These are phyloP conservation scores for Dentipellis sp. DNA, from an alignment of 768 basidiomycete species.

Conservation along the genomic window DNA sequence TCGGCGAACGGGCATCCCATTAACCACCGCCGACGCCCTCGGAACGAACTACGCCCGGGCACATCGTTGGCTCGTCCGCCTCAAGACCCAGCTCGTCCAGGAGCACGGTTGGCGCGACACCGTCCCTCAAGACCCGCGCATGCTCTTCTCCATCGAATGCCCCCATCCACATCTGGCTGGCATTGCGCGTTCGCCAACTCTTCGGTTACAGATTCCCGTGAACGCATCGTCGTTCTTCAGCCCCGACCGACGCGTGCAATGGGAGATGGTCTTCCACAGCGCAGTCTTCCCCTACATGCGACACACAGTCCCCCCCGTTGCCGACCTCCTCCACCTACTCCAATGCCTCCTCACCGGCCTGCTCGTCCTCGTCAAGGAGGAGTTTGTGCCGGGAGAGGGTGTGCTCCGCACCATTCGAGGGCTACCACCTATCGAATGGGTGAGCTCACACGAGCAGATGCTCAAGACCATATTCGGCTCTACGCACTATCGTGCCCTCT, in stretches of 20 bases:
- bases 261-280: conserved; percentile 79
- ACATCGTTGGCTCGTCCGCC: conserved; percentile 62
- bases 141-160: conserved; percentile 75
- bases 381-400: conserved; percentile 55
- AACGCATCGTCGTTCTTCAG: conserved; percentile 83
- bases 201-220: conserved; percentile 64
- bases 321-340: conserved; percentile 29
- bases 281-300: conserved; percentile 29
- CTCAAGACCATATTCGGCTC: conserved; percentile 70
- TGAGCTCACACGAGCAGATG: conserved; percentile 55
- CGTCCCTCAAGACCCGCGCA: conserved; percentile 48
- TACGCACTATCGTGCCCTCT: conserved; percentile 61
- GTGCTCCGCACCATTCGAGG: conserved; percentile 69
- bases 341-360: conserved; percentile 34
- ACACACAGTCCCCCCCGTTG: conserved; percentile 28
- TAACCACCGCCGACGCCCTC: conserved; percentile 76
- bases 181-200: conserved; percentile 66
- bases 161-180: conserved; percentile 75
- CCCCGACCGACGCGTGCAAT: conserved; percentile 74
- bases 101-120: conserved; percentile 65
- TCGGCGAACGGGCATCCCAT: conserved; percentile 64
- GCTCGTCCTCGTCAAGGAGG: conserved; percentile 57
- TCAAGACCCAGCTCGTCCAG: conserved; percentile 55
- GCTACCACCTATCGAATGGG: conserved; percentile 70
- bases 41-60: conserved; percentile 75